Evolutionary conservation across 495 filamentous ascomycete genomes (phyloP), one percentile per base, ranked within the genome.

Genomic region (Thermothielavioides terrestris): DNA sequence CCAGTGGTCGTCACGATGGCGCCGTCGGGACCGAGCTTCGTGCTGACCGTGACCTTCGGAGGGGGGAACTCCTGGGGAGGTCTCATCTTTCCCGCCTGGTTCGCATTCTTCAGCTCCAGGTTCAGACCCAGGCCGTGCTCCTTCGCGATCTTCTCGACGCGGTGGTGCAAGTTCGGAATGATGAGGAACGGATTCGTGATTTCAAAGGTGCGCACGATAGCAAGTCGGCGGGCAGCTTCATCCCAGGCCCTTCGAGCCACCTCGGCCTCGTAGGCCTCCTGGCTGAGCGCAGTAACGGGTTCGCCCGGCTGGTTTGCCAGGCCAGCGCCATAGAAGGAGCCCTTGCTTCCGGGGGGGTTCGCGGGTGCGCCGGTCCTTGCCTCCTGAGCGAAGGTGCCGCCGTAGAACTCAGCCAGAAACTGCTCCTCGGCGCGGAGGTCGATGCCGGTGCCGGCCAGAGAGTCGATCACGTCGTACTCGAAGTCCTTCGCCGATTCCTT

Each of bases 391-490:
- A 63, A 69, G 27, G 37, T 58, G 4, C 68, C 62, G 39, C 64
- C 66, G 44, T 80, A 83, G 38, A 74, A 72, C 49, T 77, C 75
- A 18, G 82, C 77, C 47, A 90, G 66, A 50, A 74, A 81, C 34
- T 85, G 82, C 53, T 91, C 87, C 61, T 95, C 89, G 60, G 84
- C 88, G 43, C 79, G 78, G 1, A 94, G 69, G 71, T 95, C 85
- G 49, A 95, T 83, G 42, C 87, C 89, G 20, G 88, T 85, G 27
- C 79, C 83, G 25, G 79, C 77, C 49, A 95, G 61, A 39, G 89
- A 82, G 72, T 95, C 89, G 40, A 77, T 82, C 42, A 88, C 71
- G 31, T 78, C 76, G 39, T 74, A 69, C 47, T 87, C 80, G 36
- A 82, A 77, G 30, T 84, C 79, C 64, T 88, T 88, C 0, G 74